Evolutionary conservation across 2,329 filamentous ascomycete species (phyloP), one percentile per base, ranked within the genome.

Genomic region (Paecilomyces sp.): DNA sequence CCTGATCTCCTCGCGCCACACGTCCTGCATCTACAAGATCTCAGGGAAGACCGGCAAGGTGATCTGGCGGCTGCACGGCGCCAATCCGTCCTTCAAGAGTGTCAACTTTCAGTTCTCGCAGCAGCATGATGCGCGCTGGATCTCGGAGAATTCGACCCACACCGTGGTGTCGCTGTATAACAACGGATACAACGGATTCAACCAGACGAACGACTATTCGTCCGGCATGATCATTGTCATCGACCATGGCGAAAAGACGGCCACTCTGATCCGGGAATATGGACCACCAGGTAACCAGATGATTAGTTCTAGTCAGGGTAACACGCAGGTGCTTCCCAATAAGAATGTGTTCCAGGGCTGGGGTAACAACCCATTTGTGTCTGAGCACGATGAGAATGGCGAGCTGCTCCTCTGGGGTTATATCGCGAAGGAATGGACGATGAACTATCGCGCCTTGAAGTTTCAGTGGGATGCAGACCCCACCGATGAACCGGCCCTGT

Each of bases 381-480:
- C 75, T 0, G 75, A 78, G 61, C 71, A 76, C 54, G 67, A 71
- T 24, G 66, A 68, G n/a, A 64, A 72, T 8, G 75, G 74, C 11
- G 71, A 73, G 24, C 58, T 77, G 3, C 60, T 77, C 3, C 70
- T 75, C 56, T 75, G 74, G 70, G 75, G 70, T 1, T 65, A 65
- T 25, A 67, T 78, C 55, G 72, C 70, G 52, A 65, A 67, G 41
- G 66, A 66, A 6, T 63, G 63, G 4, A 70, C 74, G 54, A 77
- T 76, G 75, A 77, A 75, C 63, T 77, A 77, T 60, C 75, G 76
- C 0, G 74, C 73, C 0, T 68, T 72, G 63, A 78, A 78, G 58
- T 77, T 75, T 63, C 66, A 74, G 47, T 78, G 76, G 75, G 71
- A 75, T 2, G 74, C 71, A 1, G 67, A 70, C 25, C 76, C 76